Evolutionary conservation across 2,329 filamentous ascomycete genomes (phyloP), one percentile per base, ranked within the genome.

Genomic region (Fusarium anthophilum): DNA sequence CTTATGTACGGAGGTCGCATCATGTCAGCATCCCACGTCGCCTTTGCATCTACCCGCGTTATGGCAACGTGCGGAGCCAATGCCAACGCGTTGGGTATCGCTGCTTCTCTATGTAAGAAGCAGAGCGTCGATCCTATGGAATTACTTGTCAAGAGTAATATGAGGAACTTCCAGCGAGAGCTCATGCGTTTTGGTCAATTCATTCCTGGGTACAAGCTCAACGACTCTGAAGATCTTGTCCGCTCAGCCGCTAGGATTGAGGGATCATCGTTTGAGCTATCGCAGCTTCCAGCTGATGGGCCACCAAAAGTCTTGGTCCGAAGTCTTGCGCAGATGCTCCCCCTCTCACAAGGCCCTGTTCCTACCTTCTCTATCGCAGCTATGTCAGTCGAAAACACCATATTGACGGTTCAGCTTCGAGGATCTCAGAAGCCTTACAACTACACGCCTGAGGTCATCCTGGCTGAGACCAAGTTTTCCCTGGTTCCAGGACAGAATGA

Each of bases 1-100:
- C 66, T 69, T 4, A 69, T 69, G 64, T 69, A 69, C 28, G 66
- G 66, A 14, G 66, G 66, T 2, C 66, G 66, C 6, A 69, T 69
- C 20, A 69, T 69, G 22, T 69, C 66, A 13, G 66, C 66, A 6
- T 45, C 66, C 7, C 66, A 69, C 17, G 66, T 69, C 5, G 66
- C 66, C 9, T 69, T 69, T 4, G 66, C 66, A 20, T 69, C 66
- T 7, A 69, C 66, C 4, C 38, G 66, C 2, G 66, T 69, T 17
- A 69, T 69, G 66, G 66, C 66, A 2, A 69, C 66, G 1, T 63
- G 64, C 26, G 66, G 66, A 37, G 66, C 66, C 7, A 69, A 69
- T 14, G 66, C 66, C 18, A 63, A 69, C 13, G 66, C 66, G 3
- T 30, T 69, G 6, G 64, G 66, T 20, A 37, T 69, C 6, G 66